Conservation (phyloP, 2,329 filamentous ascomycete species). For the Scedosporium aurantiacum region DNA sequence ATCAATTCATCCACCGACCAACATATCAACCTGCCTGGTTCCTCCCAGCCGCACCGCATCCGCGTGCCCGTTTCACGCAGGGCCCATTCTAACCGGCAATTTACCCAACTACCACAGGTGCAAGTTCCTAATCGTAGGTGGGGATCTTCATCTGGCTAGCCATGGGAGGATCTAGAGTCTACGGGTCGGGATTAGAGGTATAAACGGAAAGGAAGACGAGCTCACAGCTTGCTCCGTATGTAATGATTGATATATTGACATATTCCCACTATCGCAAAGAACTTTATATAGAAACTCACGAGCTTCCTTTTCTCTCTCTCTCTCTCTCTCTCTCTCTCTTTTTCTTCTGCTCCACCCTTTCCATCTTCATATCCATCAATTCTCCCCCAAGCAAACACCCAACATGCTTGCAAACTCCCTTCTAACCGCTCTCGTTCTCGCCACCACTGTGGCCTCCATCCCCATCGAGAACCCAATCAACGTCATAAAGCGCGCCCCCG, state of each 20-base stretch:
- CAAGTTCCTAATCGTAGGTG: not conserved
- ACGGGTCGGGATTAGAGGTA: too few relatives aligned
- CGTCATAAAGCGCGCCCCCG: conserved; percentile 27
- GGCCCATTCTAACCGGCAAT: not conserved
- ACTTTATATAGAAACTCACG: too few relatives aligned
- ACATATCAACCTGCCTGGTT: not conserved
- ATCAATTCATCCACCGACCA: not conserved
- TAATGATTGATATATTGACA: too few relatives aligned
- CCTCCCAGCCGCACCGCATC: not conserved
- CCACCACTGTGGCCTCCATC: conserved; percentile 17
- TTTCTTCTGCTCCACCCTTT: not conserved
- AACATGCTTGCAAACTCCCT: conserved; percentile 17
- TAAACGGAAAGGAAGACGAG: too few relatives aligned
- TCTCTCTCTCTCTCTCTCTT: not conserved
- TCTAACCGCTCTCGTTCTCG: conserved; percentile 15
- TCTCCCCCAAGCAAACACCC: not conserved
- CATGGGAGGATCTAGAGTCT: too few relatives aligned
- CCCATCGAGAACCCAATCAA: conserved; percentile 25
- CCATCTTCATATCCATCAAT: not conserved
- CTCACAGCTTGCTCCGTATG: too few relatives aligned
- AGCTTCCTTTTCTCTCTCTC: not conserved
- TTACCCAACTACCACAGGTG: not conserved
- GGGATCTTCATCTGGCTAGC: too few relatives aligned
- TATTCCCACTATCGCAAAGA: too few relatives aligned
- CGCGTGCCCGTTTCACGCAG: not conserved